Evolutionary conservation across 805 yeast species (phyloP), one percentile per base, ranked within the genome.

Genomic region (Kodamaea kaohsiungensis): DNA sequence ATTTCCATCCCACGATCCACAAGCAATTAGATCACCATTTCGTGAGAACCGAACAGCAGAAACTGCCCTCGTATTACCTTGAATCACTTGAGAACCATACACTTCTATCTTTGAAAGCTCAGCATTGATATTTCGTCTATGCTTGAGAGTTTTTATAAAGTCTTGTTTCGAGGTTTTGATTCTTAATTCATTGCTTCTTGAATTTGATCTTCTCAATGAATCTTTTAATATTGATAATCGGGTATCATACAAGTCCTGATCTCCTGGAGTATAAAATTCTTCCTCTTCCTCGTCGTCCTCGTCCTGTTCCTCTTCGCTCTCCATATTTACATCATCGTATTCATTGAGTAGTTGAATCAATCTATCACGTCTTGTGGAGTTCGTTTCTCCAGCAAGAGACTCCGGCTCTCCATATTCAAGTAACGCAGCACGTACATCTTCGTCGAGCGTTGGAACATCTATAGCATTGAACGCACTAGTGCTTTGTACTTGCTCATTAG

Each of bases 1-100:
- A 25, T 77, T 76, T 2, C 98, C 98, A 57, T 86, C 83, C 98
- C 98, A 93, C 38, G 95, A 88, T 0, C 91, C 95, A 12, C 84
- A 75, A 0, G 90, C 87, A 2, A 89, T 67, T 1, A 57, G 50
- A 1, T 61, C 43, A 3, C 72, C 66, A 50, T 72, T 64, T 0
- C 72, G 68, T 3, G 83, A 74, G 54, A 82, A 75, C 6, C 82
- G 61, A 0, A 86, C 82, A 1, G 75, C 66, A 0, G 96, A 86
- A 0, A 88, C 77, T 3, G 96, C 90, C 54, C 97, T 73, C 2
- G 79, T 75, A 17, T 89, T 84, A 9, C 71, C 71, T 40, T 64
- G 63, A 1, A 86, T 81, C 16, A 87, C 69, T 64, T 91, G 96
- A 0, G 96, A 81, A 0, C 93, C 96, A 30, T 64, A 61, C 2